A percentile compares a stretch with the other conserved stretches of the same genome.
Conservation (phyloP, 1,139 yeast species). For the Suhomyces yuchorum region DNA sequence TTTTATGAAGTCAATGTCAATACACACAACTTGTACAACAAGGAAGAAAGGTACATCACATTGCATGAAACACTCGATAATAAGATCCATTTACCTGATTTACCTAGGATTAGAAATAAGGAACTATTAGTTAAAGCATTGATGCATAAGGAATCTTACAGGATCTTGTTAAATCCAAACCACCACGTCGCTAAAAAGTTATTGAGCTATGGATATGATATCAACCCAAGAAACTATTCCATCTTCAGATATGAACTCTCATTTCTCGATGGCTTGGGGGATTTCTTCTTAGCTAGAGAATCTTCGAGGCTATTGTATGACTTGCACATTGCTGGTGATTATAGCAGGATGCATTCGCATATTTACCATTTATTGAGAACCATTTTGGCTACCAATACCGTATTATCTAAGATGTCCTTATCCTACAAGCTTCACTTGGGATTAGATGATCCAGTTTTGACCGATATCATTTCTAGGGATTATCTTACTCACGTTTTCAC, state of each 20-base stretch:
- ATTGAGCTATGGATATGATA: slow-evolving; percentile 18
- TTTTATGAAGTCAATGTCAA: slow-evolving; percentile 27
- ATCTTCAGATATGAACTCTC: slow-evolving; percentile 40
- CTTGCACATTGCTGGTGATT: slow-evolving; percentile 22
- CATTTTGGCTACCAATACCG: slow-evolving; percentile 44
- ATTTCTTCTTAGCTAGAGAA: slow-evolving; percentile 43
- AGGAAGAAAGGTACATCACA: slow-evolving; percentile 23
- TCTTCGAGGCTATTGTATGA: slow-evolving; percentile 40
- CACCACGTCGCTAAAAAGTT: slow-evolving; percentile 36
- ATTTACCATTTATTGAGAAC: slow-evolving; percentile 38
- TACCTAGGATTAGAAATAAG: slow-evolving; percentile 38
- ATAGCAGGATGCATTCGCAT: slow-evolving; percentile 21
- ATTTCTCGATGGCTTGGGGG: slow-evolving; percentile 50
- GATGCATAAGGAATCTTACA: slow-evolving; percentile 44
- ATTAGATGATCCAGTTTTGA: slow-evolving; percentile 31
- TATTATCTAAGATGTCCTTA: slow-evolving; percentile 40
- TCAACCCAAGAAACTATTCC: slow-evolving; percentile 23
- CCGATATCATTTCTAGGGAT: slow-evolving; percentile 16
- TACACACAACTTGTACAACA: slow-evolving; percentile 24
- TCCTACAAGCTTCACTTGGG: slow-evolving; percentile 43
- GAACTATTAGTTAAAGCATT: slow-evolving; percentile 39
- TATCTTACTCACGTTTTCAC: slow-evolving; percentile 17
- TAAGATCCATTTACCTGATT: slow-evolving; percentile 35
- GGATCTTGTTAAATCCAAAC: slow-evolving; percentile 33
- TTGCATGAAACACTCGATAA: slow-evolving; percentile 29